Base-by-base conservation (phyloP, 495 filamentous ascomycete genomes). In the Lophium mytilinum region DNA sequence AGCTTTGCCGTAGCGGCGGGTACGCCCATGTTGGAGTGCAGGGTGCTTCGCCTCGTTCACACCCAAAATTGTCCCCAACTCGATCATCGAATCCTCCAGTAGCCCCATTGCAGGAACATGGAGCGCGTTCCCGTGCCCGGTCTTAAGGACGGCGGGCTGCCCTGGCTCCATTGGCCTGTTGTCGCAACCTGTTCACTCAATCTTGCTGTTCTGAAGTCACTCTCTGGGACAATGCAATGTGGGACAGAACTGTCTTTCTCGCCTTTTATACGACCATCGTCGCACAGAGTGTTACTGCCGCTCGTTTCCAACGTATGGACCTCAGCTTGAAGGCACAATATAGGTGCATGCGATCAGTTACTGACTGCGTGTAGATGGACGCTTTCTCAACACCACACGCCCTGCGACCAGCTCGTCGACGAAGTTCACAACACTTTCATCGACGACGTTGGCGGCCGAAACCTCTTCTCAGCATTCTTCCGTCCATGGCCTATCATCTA, bases 161-260 rank as follows among this genome's bases (percentile, higher is more conserved):
- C 24, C 24, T 30, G 24, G 24, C 24, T 30, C 24, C 24, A 30
- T 30, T 30, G 24, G 24, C 24, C 24, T 30, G 24, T 30, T 30
- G 24, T 30, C 24, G 24, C 24, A 30, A 30, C 24, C 24, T 30
- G 24, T 30, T 30, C 24, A 30, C 24, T 30, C 24, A 30, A 30
- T 30, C 24, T 30, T 30, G 24, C 37, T 53, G 55, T 40, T 37
- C 24, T 56, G 52, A 56, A 59, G 51, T 41, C 49, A 59, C 40
- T 53, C 52, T 57, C 39, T 52, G 50, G 58, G 6, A 61, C 40
- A 57, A 65, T 65, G 62, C 62, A 57, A 65, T 65, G 62, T 65
- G 62, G 62, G 51, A 57, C 54, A 61, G 61, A 53, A 45, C 42
- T 37, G 24, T 46, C 53, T 58, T 57, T 37, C 49, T 55, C 47